A percentile compares a stretch with the other conserved stretches of the same genome.
Evolutionary conservation across 345 rosid genomes (phyloP).

Genomic region (Salix dunnii): DNA sequence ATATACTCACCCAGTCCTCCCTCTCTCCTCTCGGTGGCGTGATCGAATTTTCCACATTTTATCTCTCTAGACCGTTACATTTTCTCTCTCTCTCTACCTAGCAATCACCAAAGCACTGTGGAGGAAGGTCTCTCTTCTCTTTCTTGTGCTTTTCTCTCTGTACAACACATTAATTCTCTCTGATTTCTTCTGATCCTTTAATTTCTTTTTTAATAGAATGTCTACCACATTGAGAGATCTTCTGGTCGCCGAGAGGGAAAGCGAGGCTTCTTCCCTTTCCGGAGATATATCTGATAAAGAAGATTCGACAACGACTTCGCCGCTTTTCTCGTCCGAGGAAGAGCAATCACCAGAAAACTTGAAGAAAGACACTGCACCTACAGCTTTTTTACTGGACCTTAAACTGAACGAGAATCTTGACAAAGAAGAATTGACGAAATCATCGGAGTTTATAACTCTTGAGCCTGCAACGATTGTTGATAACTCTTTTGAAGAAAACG

Average conservation of each 20-base stretch:
- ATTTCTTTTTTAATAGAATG: slow-evolving; percentile 8
- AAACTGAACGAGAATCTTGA: background rate
- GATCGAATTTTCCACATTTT: background rate
- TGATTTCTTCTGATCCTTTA: background rate
- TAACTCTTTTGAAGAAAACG: background rate
- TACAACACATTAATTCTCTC: background rate
- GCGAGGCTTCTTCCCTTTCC: background rate
- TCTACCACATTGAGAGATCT: slow-evolving; percentile 6
- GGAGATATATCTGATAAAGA: background rate
- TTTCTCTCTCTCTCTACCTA: background rate
- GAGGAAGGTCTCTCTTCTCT: slow-evolving; percentile 5
- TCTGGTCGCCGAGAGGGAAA: slow-evolving; percentile 4
- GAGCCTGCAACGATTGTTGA: background rate
- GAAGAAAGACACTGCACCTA: background rate
- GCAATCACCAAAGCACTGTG: slow-evolving; percentile 6
- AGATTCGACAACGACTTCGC: background rate
- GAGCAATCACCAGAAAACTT: background rate
- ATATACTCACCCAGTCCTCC: background rate
- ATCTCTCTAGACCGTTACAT: background rate
- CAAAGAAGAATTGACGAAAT: no score
- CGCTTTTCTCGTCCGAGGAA: background rate
- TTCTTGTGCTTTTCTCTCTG: background rate
- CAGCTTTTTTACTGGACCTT: background rate
- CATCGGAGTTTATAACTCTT: background rate
- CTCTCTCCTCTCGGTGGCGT: background rate